Evolutionary conservation across 2,329 filamentous ascomycete genomes (phyloP), one percentile per base, ranked within the genome.

Genomic region (Mycosphaerella sp.): DNA sequence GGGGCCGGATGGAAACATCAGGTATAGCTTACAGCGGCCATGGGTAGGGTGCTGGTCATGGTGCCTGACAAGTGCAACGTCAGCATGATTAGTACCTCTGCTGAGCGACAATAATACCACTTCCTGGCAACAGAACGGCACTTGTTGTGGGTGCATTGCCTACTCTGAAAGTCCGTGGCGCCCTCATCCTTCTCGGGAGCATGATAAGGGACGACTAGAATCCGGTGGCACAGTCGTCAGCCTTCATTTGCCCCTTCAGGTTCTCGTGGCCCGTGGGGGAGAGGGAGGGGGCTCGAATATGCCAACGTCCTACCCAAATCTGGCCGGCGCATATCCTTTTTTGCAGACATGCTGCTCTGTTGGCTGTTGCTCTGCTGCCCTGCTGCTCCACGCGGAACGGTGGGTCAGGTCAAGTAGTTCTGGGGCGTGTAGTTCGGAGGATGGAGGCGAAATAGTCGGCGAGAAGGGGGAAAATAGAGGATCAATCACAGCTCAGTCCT

Each of bases 161-260:
- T 17, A 72, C 86, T 85, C 50, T 82, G 78, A 71, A 95, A 80
- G 67, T 95, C 90, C 55, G 72, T 71, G 61, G 80, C 75, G 59
- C 76, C 79, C 64, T 82, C 80, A 66, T 84, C 83, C 64, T 81
- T 76, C 46, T 79, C 76, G 42, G 89, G 89, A 64, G 86, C 86
- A 72, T 89, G 83, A 72, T 93, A 96, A 57, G 91, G 91, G 64
- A 96, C 87, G 69, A 91, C 91, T 96, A 69, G n/a, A 29, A 42
- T 36, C 9, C 9, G 41, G 34, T 32, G 11, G 34, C 41, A 55
- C 42, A 39, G 45, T 29, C 5, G 26, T 59, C 55, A 55, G 48
- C 38, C 21, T 54, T 52, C 10, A 31, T 10, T 29, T 23, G 42
- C 10, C 17, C 26, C 1, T 21, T 21, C 17, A n/a, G n/a, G n/a